Conservation (phyloP, 495 filamentous ascomycete species). For the Penicillium lagena region DNA sequence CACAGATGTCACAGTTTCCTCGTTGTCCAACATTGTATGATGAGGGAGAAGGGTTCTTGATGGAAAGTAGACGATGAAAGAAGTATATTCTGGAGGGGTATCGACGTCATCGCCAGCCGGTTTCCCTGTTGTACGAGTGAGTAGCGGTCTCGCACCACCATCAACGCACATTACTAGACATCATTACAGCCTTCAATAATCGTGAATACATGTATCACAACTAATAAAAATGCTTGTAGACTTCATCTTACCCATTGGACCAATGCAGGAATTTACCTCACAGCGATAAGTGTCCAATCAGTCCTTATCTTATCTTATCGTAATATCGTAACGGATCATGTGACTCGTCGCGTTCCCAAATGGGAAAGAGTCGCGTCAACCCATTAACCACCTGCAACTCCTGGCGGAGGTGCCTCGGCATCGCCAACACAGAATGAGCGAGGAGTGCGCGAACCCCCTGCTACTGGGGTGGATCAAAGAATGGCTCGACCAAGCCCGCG, state of each 20-base stretch:
- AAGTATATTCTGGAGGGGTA: background rate
- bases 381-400: background rate
- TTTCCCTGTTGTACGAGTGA: too few species aligned
- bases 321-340: background rate
- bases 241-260: too few species aligned
- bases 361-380: conserved; percentile 15
- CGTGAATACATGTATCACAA: too few species aligned
- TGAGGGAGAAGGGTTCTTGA: background rate
- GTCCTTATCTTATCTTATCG: conserved; percentile 4
- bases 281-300: too few species aligned
- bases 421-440: conserved; percentile 23
- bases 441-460: conserved; percentile 63
- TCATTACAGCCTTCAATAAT: too few species aligned
- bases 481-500: conserved; percentile 69
- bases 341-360: conserved; percentile 13
- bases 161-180: too few species aligned
- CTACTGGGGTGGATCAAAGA: conserved; percentile 72
- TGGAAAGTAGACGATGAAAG: background rate
- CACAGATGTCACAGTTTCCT: background rate
- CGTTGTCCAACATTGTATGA: background rate
- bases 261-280: too few species aligned
- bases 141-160: too few species aligned
- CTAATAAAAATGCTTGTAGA: too few species aligned
- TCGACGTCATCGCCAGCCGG: too few species aligned
- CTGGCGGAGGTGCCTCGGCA: too few species aligned